phyloP scores from a whole-genome alignment of 1,284 basidiomycete species.

The Cryptococcus wingfieldii region DNA sequence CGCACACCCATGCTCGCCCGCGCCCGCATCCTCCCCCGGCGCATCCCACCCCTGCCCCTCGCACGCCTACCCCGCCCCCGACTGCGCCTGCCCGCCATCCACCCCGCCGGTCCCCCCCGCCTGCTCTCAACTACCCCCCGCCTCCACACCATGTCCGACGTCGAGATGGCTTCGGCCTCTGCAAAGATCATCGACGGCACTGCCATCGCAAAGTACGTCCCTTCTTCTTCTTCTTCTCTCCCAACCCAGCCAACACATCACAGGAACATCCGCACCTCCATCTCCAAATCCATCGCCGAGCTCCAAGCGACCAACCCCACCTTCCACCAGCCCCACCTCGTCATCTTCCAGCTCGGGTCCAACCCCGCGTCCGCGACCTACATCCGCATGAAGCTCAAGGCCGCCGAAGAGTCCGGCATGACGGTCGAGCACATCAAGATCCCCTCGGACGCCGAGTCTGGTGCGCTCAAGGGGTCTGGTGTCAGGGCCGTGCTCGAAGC shows the following conservation, averaged over 20 bases:
- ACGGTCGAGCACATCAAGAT: slow-evolving; percentile 75
- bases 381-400: slow-evolving; percentile 96
- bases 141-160: slow-evolving; percentile 12
- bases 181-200: slow-evolving; percentile 80
- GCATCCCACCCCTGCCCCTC: neutral
- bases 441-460: slow-evolving; percentile 60
- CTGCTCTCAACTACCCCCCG: slow-evolving; percentile 1
- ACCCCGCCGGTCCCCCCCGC: neutral
- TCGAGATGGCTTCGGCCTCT: slow-evolving; percentile 14
- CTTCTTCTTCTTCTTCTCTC: neutral
- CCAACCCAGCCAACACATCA: neutral
- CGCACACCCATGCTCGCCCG: neutral
- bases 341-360: slow-evolving; percentile 90
- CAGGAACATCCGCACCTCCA: slow-evolving; percentile 73
- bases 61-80: neutral
- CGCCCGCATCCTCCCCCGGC: neutral
- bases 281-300: slow-evolving; percentile 62
- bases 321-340: slow-evolving; percentile 78
- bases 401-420: slow-evolving; percentile 92
- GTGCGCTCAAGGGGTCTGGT: slow-evolving; percentile 28
- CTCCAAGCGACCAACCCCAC: slow-evolving; percentile 63
- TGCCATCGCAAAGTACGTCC: slow-evolving; percentile 73
- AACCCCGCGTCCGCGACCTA: slow-evolving; percentile 88
- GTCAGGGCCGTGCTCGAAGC: slow-evolving; percentile 72
- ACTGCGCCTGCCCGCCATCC: neutral